Conservation (phyloP, 306 rosid genomes). For the Pachyrhizus erosus region DNA sequence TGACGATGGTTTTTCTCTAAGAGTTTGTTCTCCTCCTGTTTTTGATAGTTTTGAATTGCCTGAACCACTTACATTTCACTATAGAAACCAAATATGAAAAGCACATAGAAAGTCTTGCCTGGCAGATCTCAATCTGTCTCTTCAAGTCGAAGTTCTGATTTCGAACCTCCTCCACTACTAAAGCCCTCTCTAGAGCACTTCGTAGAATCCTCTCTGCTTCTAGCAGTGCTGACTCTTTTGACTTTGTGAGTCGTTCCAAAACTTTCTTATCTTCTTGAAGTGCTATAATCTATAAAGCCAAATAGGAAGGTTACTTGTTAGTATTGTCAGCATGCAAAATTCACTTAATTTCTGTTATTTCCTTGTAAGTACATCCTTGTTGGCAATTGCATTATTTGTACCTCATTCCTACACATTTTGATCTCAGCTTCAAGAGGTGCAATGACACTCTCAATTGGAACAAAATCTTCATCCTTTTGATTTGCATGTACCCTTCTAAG, state of each 20-base stretch:
- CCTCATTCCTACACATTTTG: slow-evolving; percentile 80
- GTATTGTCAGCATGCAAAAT: background rate
- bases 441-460: slow-evolving; percentile 59
- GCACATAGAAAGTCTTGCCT: slow-evolving; percentile 56
- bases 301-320: slow-evolving; percentile 12
- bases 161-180: slow-evolving; percentile 88
- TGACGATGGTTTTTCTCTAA: slow-evolving; percentile 83
- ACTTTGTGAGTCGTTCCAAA: slow-evolving; percentile 74
- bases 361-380: background rate
- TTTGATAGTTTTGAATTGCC: slow-evolving; percentile 32
- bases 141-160: slow-evolving; percentile 77
- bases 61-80: slow-evolving; percentile 31
- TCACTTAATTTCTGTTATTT: slow-evolving; percentile 3
- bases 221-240: slow-evolving; percentile 77
- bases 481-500: slow-evolving; percentile 77
- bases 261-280: slow-evolving; percentile 91
- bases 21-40: slow-evolving; percentile 89
- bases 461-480: slow-evolving; percentile 70
- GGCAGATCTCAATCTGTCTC: slow-evolving; percentile 94
- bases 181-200: slow-evolving; percentile 80
- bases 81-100: background rate
- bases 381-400: slow-evolving; percentile 30
- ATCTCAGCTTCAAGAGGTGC: slow-evolving; percentile 93
- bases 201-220: slow-evolving; percentile 83
- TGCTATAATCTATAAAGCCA: slow-evolving; percentile 60